Percentiles rank a stretch among this genome's conserved stretches.
These are phyloP conservation scores for Patellaria atrata DNA, from an alignment of 495 filamentous ascomycete species.

Conservation along the genomic window DNA sequence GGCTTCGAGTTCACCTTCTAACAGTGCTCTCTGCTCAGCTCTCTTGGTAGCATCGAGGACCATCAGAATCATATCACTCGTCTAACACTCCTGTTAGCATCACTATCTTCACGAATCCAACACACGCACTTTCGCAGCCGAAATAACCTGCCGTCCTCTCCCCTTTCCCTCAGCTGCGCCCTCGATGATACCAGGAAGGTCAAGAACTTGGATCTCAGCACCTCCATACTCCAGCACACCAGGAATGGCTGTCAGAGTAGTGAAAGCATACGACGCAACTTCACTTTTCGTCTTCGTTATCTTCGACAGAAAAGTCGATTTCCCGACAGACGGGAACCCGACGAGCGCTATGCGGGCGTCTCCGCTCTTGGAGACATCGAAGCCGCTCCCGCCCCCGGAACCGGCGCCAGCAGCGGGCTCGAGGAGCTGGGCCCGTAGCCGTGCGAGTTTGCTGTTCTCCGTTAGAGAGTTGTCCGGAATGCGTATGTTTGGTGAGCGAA, in stretches of 20 bases:
- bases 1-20: slow-evolving; percentile 89
- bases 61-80: slow-evolving; percentile 95
- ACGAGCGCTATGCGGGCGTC: slow-evolving; percentile 96
- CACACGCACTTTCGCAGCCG: slow-evolving; percentile 60
- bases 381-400: slow-evolving; percentile 57
- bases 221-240: slow-evolving; percentile 97
- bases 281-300: slow-evolving; percentile 98
- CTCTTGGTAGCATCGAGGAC: slow-evolving; percentile 93
- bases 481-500: slow-evolving; percentile 29
- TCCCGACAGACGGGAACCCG: slow-evolving; percentile 95
- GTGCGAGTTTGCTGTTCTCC: slow-evolving; percentile 70
- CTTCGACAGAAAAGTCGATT: slow-evolving; percentile 96
- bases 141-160: slow-evolving; percentile 90
- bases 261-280: slow-evolving; percentile 94
- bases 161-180: slow-evolving; percentile 95
- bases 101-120: not conserved
- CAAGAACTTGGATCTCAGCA: slow-evolving; percentile 95
- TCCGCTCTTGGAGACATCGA: slow-evolving; percentile 94
- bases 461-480: slow-evolving; percentile 5
- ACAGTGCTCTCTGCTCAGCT: slow-evolving; percentile 77
- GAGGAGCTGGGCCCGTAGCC: slow-evolving; percentile 85
- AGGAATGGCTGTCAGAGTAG: slow-evolving; percentile 92
- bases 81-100: slow-evolving; percentile 34
- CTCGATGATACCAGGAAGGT: slow-evolving; percentile 98
- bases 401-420: slow-evolving; percentile 76